These are phyloP conservation scores for Globisporangium middletonii DNA, from an alignment of 352 stramenopile species.

Conservation along the genomic window DNA sequence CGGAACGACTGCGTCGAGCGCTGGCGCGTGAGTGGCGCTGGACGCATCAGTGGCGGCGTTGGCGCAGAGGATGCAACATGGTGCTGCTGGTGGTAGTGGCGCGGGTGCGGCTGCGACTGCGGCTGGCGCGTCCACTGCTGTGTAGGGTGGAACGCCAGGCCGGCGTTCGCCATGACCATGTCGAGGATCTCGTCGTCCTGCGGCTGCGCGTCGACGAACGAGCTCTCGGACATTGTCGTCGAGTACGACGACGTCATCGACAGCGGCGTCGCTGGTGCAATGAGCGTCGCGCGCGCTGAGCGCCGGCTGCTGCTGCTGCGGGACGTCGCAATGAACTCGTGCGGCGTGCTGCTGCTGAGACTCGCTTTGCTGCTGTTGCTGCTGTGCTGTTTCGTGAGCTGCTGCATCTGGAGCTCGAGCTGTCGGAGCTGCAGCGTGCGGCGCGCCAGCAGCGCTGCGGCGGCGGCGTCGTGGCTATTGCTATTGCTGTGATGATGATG, in stretches of 20 bases:
- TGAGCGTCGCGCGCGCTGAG: slow-evolving; percentile 1
- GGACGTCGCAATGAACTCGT: background rate
- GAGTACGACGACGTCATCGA: slow-evolving; percentile 16
- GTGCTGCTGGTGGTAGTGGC: no score
- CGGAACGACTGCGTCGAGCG: slow-evolving; percentile 26
- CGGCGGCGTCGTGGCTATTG: background rate
- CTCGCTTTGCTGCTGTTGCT: slow-evolving; percentile 2
- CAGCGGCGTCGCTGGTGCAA: slow-evolving; percentile 1
- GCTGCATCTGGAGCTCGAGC: slow-evolving; percentile 13
- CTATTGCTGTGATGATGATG: background rate
- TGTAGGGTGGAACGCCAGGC: slow-evolving; percentile 7
- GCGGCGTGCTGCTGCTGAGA: slow-evolving; percentile 3
- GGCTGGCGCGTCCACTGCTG: slow-evolving; percentile 12
- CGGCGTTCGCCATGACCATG: slow-evolving; percentile 25
- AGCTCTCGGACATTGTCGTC: slow-evolving; percentile 37
- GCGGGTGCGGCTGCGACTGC: background rate
- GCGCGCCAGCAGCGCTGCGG: slow-evolving; percentile 5
- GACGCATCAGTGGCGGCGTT: background rate
- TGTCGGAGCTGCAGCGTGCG: slow-evolving; percentile 9
- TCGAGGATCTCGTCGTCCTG: slow-evolving; percentile 22
- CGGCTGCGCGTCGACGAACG: slow-evolving; percentile 21
- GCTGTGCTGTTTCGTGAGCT: slow-evolving; percentile 7
- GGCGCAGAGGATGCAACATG: background rate
- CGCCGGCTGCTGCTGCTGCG: background rate
- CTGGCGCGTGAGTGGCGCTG: slow-evolving; percentile 6